Base-by-base conservation (phyloP, 2,329 filamentous ascomycete genomes). In the Phyllosticta paracitricarpa region DNA sequence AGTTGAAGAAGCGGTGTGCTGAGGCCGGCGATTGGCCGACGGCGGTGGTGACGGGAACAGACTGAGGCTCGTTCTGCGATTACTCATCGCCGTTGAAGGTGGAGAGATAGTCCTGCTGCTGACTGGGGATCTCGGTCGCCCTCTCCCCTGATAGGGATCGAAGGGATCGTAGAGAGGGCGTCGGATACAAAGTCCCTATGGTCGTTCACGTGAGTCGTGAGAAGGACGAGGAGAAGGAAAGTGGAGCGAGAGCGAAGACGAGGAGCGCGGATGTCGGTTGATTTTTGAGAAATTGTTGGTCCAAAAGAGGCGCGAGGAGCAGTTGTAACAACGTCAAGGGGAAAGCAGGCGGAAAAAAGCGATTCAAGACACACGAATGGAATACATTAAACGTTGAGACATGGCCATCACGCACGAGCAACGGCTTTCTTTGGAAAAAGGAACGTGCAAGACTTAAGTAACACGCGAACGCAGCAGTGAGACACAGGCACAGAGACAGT, bases 1-100 rank as follows among this genome's bases (percentile, higher is more conserved):
- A 24, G 52, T 56, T 9, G 58, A 61, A 61, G 58, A 61, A 56
- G 58, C 58, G 58, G 58, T 61, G 58, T 52, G 58, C 53, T 61
- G 58, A 24, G 58, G 58, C 53, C 35, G 58, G 35, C 25, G 51
- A 54, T 54, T 12, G 19, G 22, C 51, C 22, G 51, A 26, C 25
- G 25, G 51, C 19, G 54, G n/a, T 17, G 54, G 24, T 9, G 54
- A 28, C 24, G 59, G 59, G 48, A 61, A 61, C 54, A 61, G 51
- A 35, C 59, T 61, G 48, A 61, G 51, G 14, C 40, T 48, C 40
- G 40, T 48, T n/a, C 40, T 48, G 40, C 40, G 40, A 48, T 48
- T 48, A n/a, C 17, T n/a, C 40, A 48, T 48, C 40, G 40, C 40
- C 40, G 40, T 48, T n/a, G 40, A 48, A 48, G 40, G 40, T 48